These are phyloP conservation scores for Hypoxylon sp. DNA, from an alignment of 2,329 filamentous ascomycete species.

Conservation along the genomic window DNA sequence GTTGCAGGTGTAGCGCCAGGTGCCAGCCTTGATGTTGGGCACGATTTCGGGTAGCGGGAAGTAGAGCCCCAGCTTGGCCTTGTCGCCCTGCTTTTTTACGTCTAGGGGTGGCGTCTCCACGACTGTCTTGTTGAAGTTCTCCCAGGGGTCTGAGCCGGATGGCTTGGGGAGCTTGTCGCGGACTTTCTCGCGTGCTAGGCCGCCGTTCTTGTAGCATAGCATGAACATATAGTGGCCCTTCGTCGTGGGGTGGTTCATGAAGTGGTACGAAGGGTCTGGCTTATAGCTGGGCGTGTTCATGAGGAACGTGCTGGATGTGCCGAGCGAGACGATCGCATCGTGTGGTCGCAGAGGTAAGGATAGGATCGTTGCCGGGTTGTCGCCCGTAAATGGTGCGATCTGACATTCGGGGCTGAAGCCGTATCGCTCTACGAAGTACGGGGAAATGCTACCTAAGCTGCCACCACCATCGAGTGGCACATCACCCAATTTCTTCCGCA, in stretches of 20 bases:
- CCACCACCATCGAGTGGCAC: slow-evolving; percentile 86
- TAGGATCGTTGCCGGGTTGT: slow-evolving; percentile 96
- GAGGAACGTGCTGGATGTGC: slow-evolving; percentile 96
- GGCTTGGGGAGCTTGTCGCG: slow-evolving; percentile 81
- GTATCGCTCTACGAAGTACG: slow-evolving; percentile 84
- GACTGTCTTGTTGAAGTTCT: slow-evolving; percentile 82
- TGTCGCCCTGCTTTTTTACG: slow-evolving; percentile 66
- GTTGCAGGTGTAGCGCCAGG: slow-evolving; percentile 82
- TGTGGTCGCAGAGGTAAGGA: slow-evolving; percentile 87
- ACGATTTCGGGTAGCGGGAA: slow-evolving; percentile 97
- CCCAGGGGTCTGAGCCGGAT: slow-evolving; percentile 74
- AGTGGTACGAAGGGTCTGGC: slow-evolving; percentile 92
- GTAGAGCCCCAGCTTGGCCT: slow-evolving; percentile 91
- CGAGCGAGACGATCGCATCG: slow-evolving; percentile 94
- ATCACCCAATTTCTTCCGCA: slow-evolving; percentile 84
- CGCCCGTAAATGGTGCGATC: slow-evolving; percentile 90
- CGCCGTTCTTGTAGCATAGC: slow-evolving; percentile 99
- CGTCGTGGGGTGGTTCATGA: slow-evolving; percentile 97
- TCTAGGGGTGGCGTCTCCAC: slow-evolving; percentile 78
- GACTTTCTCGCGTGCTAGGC: slow-evolving; percentile 89
- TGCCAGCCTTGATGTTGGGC: slow-evolving; percentile 87
- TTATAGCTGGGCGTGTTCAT: slow-evolving; percentile 96
- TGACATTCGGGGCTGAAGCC: slow-evolving; percentile 82
- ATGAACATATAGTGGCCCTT: slow-evolving; percentile 98
- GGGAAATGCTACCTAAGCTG: slow-evolving; percentile 80